These are phyloP conservation scores for Trichosanthes truncata DNA, from an alignment of 306 rosid species.

Conservation along the genomic window DNA sequence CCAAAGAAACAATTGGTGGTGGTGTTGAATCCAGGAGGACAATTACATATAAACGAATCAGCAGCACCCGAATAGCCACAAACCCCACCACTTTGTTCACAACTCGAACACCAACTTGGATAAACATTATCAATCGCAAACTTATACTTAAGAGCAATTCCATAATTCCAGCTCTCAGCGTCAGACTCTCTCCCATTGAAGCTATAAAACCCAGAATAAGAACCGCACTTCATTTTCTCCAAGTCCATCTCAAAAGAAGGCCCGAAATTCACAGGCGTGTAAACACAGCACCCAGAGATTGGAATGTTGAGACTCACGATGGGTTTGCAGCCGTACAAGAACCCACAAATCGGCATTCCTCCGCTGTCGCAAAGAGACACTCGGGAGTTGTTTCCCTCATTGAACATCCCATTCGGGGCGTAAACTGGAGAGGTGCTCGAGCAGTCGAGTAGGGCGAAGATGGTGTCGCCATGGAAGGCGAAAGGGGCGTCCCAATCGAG, in stretches of 20 bases:
- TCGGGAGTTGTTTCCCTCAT: constrained; percentile 26
- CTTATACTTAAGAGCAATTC: constrained; percentile 68
- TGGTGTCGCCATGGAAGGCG: constrained; percentile 40
- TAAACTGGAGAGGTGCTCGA: constrained; percentile 40
- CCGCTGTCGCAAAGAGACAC: constrained; percentile 45
- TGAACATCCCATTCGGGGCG: constrained; percentile 16
- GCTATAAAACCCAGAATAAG: constrained; percentile 72
- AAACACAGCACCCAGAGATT: constrained; percentile 65
- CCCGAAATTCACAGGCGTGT: constrained; percentile 73
- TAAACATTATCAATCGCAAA: constrained; percentile 59
- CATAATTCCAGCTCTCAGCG: constrained; percentile 79
- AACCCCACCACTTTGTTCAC: constrained; percentile 57
- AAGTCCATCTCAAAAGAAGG: constrained; percentile 75
- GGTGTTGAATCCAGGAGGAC: constrained; percentile 63
- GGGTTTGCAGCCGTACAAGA: constrained; percentile 50
- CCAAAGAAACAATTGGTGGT: constrained; percentile 55
- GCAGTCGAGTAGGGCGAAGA: constrained; percentile 60
- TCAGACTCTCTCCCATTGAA: constrained; percentile 49
- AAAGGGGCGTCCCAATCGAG: constrained; percentile 69
- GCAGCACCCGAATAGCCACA: constrained; percentile 43
- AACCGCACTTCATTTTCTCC: constrained; percentile 63
- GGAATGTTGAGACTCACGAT: constrained; percentile 51
- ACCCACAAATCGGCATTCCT: constrained; percentile 51
- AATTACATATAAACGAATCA: constrained; percentile 58
- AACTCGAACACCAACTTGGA: constrained; percentile 50